Percentiles rank a stretch among this genome's conserved stretches.
phyloP scores from a whole-genome alignment of 169 alveolate species.

The Babesia caballi region DNA sequence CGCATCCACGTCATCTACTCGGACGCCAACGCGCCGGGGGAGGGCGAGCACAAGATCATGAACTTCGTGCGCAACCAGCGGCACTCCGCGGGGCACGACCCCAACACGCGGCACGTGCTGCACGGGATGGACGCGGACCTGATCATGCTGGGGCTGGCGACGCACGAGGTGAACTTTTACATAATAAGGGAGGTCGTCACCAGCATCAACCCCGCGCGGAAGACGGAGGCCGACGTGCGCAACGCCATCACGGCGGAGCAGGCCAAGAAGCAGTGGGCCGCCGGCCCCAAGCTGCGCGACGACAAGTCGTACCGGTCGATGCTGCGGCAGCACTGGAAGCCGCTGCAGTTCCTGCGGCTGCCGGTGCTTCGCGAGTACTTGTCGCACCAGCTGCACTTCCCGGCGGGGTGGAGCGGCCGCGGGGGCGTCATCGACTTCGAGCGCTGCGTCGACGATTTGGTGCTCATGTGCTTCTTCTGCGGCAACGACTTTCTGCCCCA shows the following conservation, averaged over 20 bases:
- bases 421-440: slow-evolving; percentile 84
- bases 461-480: slow-evolving; percentile 92
- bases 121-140: slow-evolving; percentile 99
- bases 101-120: slow-evolving; percentile 94
- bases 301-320: slow-evolving; percentile 36
- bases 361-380: slow-evolving; percentile 81
- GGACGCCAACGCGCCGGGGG: slow-evolving; percentile 98
- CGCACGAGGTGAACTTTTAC: slow-evolving; percentile 94
- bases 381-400: slow-evolving; percentile 67
- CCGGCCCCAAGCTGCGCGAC: not conserved
- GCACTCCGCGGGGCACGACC: slow-evolving; percentile 77
- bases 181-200: slow-evolving; percentile 91
- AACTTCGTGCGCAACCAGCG: slow-evolving; percentile 89
- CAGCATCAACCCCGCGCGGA: slow-evolving; percentile 2
- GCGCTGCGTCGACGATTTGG: slow-evolving; percentile 94
- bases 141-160: slow-evolving; percentile 94
- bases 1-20: slow-evolving; percentile 90
- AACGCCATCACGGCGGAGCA: not conserved
- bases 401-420: slow-evolving; percentile 35
- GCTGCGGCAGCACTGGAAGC: slow-evolving; percentile 76
- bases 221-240: slow-evolving; percentile 12
- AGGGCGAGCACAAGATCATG: slow-evolving; percentile 99
- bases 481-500: slow-evolving; percentile 98
- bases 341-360: slow-evolving; percentile 76
- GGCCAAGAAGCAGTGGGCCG: not conserved